Percentiles rank a stretch among this genome's conserved stretches.
Evolutionary conservation across 495 filamentous ascomycete genomes (phyloP).

Genomic region (Penicillium argentinense): DNA sequence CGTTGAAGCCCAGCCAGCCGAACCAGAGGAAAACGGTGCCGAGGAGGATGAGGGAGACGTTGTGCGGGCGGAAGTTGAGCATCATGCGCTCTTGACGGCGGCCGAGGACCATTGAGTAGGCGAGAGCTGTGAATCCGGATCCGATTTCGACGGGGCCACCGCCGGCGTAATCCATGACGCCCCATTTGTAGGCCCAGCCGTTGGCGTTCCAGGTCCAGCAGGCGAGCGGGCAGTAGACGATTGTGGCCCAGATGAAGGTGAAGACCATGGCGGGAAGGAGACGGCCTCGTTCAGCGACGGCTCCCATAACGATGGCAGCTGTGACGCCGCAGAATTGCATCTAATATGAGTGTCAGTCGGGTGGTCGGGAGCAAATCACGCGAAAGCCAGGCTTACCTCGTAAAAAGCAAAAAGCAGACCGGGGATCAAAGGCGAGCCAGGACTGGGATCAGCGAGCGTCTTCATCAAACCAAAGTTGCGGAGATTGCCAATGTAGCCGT

Average conservation of each 20-base stretch:
- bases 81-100: conserved; percentile 99
- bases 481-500: conserved; percentile 67
- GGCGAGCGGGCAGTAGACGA: conserved; percentile 94
- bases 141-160: conserved; percentile 97
- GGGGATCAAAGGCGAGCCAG: conserved; percentile 62
- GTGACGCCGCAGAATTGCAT: conserved; percentile 97
- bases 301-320: conserved; percentile 88
- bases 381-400: conserved; percentile 51
- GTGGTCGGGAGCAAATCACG: too few relatives aligned
- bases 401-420: conserved; percentile 67
- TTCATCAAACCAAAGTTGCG: conserved; percentile 66
- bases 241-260: conserved; percentile 90
- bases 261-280: conserved; percentile 95
- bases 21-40: conserved; percentile 97
- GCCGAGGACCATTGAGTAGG: conserved; percentile 93
- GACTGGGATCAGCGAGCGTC: conserved; percentile 60
- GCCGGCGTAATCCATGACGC: conserved; percentile 94
- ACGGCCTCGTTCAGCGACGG: conserved; percentile 90
- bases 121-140: conserved; percentile 87
- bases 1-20: conserved; percentile 98
- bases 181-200: conserved; percentile 90
- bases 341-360: too few relatives aligned
- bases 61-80: conserved; percentile 93
- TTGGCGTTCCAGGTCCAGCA: conserved; percentile 96
- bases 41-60: conserved; percentile 94